Base-by-base conservation (phyloP, 75 land plant genomes). In the Azolla pinnata region DNA sequence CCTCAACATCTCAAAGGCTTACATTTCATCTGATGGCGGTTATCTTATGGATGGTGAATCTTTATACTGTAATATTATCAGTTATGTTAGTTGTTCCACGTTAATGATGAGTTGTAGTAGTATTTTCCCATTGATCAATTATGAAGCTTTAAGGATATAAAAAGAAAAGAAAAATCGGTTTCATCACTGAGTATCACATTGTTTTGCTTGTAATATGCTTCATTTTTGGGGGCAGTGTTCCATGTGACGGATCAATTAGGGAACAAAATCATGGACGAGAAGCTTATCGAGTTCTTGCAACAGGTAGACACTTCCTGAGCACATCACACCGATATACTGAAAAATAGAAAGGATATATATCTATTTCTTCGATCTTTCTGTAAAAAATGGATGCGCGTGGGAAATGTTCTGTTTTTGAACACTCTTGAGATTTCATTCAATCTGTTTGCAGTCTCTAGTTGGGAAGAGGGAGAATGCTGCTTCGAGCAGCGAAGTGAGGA, bases 161-260 rank as follows among this genome's bases (percentile, higher is more conserved):
- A 7, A 7, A 7, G 42, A 7, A 38, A 38, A 38, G 7, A 3
- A 12, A 20, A 3, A 20, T 16, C 19, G 18, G 10, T 47, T 33
- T 63, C 48, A 21, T 14, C 19, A 38, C 12, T 46, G 28, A 9
- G 50, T 24, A 4, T 14, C 44, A 12, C 4, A 12, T 47, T 20
- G 10, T 47, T 20, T 20, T 7, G 50, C 10, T 47, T 12, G 3
- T 47, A 20, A 59, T 76, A 86, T 85, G 9, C 83, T 89, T 33
- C 83, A 88, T 54, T 88, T 88, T 21, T 80, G 82, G 56, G 82
- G 79, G 69, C 88, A 90, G 93, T 90, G 26, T 90, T 90, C 70
- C 88, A 90, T 78, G 93, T 90, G 2, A 87, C 80, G 10, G 93
- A 84, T 67, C 70, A 84, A 62, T 30, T 73, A 29, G 88, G 73